Percentiles rank a stretch among this genome's conserved stretches.
These are phyloP conservation scores for Trametes meyenii DNA, from an alignment of 768 basidiomycete species.

Conservation along the genomic window DNA sequence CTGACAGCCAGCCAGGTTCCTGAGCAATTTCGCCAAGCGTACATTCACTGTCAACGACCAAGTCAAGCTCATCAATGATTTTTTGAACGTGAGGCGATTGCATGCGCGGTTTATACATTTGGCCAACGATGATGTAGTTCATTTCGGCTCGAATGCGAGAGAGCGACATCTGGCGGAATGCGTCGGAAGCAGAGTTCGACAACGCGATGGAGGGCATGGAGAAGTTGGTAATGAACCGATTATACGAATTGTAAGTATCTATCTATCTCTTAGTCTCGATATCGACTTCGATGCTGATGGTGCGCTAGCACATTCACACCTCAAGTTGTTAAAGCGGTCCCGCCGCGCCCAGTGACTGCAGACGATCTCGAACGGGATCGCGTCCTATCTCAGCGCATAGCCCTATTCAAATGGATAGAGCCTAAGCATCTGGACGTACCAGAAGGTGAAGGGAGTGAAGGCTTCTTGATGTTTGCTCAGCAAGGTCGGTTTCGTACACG, in stretches of 20 bases:
- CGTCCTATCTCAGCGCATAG: constrained; percentile 86
- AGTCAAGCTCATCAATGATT: constrained; percentile 94
- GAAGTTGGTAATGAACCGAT: constrained; percentile 97
- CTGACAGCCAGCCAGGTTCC: constrained; percentile 60
- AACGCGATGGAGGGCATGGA: constrained; percentile 99
- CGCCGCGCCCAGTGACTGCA: constrained; percentile 78
- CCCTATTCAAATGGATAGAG: constrained; percentile 87
- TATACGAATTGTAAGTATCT: constrained; percentile 86
- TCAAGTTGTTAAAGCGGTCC: constrained; percentile 64
- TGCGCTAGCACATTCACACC: constrained; percentile 86
- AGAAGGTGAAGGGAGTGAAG: constrained; percentile 68
- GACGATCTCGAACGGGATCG: constrained; percentile 98
- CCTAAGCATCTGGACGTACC: constrained; percentile 92
- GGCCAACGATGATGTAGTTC: constrained; percentile 54
- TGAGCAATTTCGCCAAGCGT: constrained; percentile 91
- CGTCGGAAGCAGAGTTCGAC: constrained; percentile 84
- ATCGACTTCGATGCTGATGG: background rate
- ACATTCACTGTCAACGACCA: constrained; percentile 93
- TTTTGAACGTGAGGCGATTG: constrained; percentile 65
- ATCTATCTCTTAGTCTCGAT: too few relatives aligned
- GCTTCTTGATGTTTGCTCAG: constrained; percentile 87
- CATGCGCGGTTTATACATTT: background rate
- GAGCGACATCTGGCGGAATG: constrained; percentile 80
- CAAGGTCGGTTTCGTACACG: constrained; percentile 56
- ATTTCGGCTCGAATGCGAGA: constrained; percentile 87